Conservation (phyloP, 1,284 basidiomycete species). For the Vanrija pseudolonga region DNA sequence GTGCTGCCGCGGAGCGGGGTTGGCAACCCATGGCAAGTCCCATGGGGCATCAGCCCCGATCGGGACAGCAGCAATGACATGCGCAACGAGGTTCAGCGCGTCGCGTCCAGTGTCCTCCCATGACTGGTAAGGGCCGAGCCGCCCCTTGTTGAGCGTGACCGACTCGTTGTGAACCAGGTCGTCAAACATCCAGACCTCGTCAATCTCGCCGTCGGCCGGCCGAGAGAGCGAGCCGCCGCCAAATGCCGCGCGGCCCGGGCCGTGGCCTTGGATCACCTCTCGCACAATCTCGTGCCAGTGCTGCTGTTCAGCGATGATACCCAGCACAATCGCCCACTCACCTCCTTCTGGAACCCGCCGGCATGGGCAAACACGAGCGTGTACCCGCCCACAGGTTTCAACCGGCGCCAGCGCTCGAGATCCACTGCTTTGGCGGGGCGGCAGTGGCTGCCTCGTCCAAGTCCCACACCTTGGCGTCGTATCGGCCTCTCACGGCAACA, state of each 20-base stretch:
- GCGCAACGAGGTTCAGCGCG: constrained; percentile 47
- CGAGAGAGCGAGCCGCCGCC: background rate
- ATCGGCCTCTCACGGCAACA: background rate
- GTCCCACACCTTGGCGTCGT: constrained; percentile 6
- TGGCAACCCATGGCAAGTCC: background rate
- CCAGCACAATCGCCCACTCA: constrained; percentile 52
- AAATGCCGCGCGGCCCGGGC: background rate
- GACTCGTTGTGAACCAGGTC: constrained; percentile 72
- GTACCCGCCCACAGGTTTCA: constrained; percentile 4
- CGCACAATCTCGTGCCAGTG: constrained; percentile 62
- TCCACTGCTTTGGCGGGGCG: constrained; percentile 32
- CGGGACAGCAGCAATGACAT: constrained; percentile 49
- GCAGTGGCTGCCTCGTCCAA: constrained; percentile 8
- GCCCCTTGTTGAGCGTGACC: constrained; percentile 61
- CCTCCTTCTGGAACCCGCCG: constrained; percentile 53
- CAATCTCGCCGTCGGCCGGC: constrained; percentile 47
- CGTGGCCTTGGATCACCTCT: constrained; percentile 44
- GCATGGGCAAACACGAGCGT: constrained; percentile 16
- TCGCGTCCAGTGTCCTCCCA: constrained; percentile 50
- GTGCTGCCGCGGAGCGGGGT: constrained; percentile 1
- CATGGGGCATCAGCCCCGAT: background rate
- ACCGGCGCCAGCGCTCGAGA: constrained; percentile 11
- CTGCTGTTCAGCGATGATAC: constrained; percentile 4
- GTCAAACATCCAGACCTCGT: constrained; percentile 78
- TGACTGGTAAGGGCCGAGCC: constrained; percentile 47